Base-by-base conservation (phyloP, 768 basidiomycete genomes). In the Arthromyces matolae region DNA sequence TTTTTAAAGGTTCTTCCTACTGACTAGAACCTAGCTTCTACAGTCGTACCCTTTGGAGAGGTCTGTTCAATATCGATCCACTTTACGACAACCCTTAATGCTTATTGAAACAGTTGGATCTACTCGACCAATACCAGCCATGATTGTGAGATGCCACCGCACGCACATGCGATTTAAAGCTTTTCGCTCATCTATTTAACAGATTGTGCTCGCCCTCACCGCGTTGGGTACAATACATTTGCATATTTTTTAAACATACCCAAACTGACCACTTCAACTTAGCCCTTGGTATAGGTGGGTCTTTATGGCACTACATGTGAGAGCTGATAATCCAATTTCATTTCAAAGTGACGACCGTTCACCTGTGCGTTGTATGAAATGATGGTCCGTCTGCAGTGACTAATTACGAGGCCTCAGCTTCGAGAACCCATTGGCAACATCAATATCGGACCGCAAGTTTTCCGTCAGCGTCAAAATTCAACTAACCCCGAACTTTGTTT, bases 41-140 rank as follows among this genome's bases (percentile, higher is more conserved):
- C 20, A 35, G 31, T 10, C 48, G 48, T 14, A 49, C 48, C 3
- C 36, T 49, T n/a, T 49, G 48, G 48, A 49, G 42, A 49, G 41
- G 48, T 49, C n/a, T 8, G 29, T 27, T 48, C 23, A 42, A 25
- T 10, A 18, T 3, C 19, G 4, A 18, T 25, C 31, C 20, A 8
- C 24, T n/a, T 31, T 25, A 18, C 13, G 32, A 19, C 16, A 24
- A 32, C 14, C 4, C 4, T 22, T 6, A 16, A 23, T 38, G 12
- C n/a, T 18, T 39, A 6, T 29, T 34, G 10, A n/a, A n/a, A n/a
- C n/a, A n/a, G n/a, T 22, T 24, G 39, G 43, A 42, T 49, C 24
- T 36, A 29, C 48, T 10, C 32, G 7, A 31, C 36, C 34, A 49
- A 38, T 23, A n/a, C 19, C n/a, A 16, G 36, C 34, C 41, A 40